These are phyloP conservation scores for Boletus eberwhitei DNA, from an alignment of 768 basidiomycete genomes.

Conservation along the genomic window DNA sequence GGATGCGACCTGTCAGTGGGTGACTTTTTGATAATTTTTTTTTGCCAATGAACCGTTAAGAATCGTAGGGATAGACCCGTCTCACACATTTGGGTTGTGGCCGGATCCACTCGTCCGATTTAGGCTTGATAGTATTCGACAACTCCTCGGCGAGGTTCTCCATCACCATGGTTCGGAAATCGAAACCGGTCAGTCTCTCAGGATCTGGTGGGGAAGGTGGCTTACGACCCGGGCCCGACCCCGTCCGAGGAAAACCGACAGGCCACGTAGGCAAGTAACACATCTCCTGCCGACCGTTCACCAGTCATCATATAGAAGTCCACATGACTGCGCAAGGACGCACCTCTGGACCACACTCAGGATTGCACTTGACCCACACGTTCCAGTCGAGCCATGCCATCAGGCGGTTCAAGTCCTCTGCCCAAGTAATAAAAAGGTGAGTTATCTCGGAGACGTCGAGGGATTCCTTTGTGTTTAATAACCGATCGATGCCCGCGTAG, in stretches of 20 bases:
- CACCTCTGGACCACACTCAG: constrained; percentile 45
- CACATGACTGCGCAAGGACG: constrained; percentile 3
- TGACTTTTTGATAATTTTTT: background rate
- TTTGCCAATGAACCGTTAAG: background rate
- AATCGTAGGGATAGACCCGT: constrained; percentile 4
- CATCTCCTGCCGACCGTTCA: constrained; percentile 14
- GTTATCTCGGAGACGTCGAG: constrained; percentile 1
- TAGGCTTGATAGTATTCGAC: background rate
- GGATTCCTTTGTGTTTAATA: background rate
- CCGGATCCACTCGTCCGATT: constrained; percentile 15
- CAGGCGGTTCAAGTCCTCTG: constrained; percentile 30
- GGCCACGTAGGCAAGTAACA: constrained; percentile 29
- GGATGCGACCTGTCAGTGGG: background rate
- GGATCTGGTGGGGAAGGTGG: background rate
- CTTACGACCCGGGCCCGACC: background rate
- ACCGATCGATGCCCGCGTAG: constrained; percentile 13
- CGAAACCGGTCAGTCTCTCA: background rate
- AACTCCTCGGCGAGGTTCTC: background rate
- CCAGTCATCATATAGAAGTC: background rate
- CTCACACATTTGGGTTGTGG: constrained; percentile 23
- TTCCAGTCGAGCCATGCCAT: constrained; percentile 55
- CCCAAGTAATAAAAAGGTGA: constrained; percentile 32
- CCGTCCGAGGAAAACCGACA: constrained; percentile 5
- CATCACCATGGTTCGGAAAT: background rate
- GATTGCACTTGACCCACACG: constrained; percentile 46